phyloP scores from a whole-genome alignment of 164 flowering plant genomes.

The Pachysandra terminalis region DNA sequence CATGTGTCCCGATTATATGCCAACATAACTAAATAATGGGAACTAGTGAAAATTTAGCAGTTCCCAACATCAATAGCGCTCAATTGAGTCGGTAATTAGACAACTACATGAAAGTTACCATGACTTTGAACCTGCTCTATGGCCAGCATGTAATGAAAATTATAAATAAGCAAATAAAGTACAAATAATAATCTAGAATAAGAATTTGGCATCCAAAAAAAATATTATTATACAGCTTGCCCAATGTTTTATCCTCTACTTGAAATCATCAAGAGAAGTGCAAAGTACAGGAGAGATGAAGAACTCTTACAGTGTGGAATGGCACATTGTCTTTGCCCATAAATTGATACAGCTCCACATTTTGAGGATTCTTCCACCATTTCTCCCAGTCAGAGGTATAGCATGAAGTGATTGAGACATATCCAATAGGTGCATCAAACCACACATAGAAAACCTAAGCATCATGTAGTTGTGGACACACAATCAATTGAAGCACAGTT shows the following conservation, averaged over 20 bases:
- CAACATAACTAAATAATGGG: no score
- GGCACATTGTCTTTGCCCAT: slow-evolving; percentile 99
- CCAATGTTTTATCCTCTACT: not conserved
- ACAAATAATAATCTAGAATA: not conserved
- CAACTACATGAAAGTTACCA: not conserved
- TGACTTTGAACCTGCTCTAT: not conserved
- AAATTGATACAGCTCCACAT: slow-evolving; percentile 92
- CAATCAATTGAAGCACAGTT: not conserved
- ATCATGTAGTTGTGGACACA: not conserved
- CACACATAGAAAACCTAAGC: slow-evolving; percentile 95
- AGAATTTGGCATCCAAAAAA: not conserved
- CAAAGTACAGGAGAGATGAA: not conserved
- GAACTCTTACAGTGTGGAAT: slow-evolving; percentile 75
- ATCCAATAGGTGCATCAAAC: slow-evolving; percentile 99
- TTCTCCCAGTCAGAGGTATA: slow-evolving; percentile 91
- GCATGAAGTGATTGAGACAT: slow-evolving; percentile 83
- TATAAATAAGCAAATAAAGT: no score
- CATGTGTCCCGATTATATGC: no score
- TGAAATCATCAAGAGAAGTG: not conserved
- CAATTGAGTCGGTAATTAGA: not conserved
- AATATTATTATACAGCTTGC: not conserved
- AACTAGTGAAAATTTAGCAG: not conserved
- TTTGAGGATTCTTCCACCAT: slow-evolving; percentile 98
- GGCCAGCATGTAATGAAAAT: not conserved
- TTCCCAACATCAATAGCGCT: not conserved